Conservation (phyloP, 73 alveolate genomes). For the Durusdinium trenchii region DNA sequence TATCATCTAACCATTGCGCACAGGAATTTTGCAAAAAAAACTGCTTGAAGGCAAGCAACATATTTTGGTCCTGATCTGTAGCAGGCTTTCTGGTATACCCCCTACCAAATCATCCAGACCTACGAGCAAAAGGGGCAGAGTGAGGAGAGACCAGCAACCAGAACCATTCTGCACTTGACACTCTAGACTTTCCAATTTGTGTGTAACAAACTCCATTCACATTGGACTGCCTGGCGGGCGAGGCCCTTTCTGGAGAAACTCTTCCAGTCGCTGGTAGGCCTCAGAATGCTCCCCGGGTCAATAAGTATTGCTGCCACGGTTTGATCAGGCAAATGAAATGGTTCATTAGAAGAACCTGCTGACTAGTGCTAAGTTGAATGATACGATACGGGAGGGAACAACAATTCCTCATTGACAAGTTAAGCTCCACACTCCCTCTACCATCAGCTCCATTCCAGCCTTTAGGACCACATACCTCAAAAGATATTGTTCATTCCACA, state of each 20-base stretch:
- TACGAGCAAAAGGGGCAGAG: too few relatives aligned
- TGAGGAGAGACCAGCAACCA: neutral
- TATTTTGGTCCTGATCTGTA: conserved; percentile 20
- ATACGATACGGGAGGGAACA: too few relatives aligned
- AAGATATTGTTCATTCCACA: neutral
- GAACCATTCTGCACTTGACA: too few relatives aligned
- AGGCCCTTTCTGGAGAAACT: neutral
- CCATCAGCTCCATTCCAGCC: conserved; percentile 84
- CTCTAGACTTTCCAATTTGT: too few relatives aligned
- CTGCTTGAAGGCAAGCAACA: neutral
- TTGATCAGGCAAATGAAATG: too few relatives aligned
- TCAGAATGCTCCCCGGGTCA: neutral
- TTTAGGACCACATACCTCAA: conserved; percentile 61
- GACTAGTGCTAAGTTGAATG: too few relatives aligned
- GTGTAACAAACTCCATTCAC: too few relatives aligned
- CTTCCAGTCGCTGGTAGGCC: conserved; percentile 2
- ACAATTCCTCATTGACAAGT: too few relatives aligned
- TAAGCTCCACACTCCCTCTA: conserved; percentile 16
- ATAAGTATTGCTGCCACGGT: neutral
- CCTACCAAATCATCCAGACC: conserved; percentile 19
- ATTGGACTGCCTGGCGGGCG: conserved; percentile 38
- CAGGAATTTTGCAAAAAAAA: neutral
- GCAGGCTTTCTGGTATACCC: neutral
- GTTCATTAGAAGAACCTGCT: too few relatives aligned
- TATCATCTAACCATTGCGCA: neutral